These are phyloP conservation scores for Aspergillus diversus DNA, from an alignment of 495 filamentous ascomycete species.

Conservation along the genomic window DNA sequence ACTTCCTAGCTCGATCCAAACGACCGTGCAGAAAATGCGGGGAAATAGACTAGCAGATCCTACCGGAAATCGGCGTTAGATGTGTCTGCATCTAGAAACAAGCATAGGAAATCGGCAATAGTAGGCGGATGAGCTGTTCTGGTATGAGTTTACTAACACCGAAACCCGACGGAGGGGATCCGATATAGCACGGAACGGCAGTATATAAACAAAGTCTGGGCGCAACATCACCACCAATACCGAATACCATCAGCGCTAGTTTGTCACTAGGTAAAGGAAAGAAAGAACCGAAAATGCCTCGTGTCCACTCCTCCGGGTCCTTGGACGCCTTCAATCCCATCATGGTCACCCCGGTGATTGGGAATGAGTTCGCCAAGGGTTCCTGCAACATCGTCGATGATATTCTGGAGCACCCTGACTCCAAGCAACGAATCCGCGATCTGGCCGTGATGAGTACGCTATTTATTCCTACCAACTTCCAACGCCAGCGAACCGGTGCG, in stretches of 20 bases:
- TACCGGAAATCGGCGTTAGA: neutral
- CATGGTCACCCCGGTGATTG: conserved; percentile 45
- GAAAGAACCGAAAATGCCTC: neutral
- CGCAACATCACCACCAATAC: neutral
- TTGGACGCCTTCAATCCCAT: conserved; percentile 17
- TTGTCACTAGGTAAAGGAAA: neutral
- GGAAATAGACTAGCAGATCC: neutral
- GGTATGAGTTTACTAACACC: neutral
- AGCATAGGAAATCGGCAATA: neutral
- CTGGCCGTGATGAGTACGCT: conserved; percentile 53
- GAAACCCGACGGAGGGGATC: neutral
- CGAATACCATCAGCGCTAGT: neutral
- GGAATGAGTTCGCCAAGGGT: conserved; percentile 54
- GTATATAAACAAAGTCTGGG: no score
- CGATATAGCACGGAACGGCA: neutral
- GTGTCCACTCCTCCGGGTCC: conserved; percentile 16
- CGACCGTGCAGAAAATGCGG: neutral
- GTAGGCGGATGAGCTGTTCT: neutral
- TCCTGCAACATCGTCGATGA: conserved; percentile 55
- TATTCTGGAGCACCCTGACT: conserved; percentile 54
- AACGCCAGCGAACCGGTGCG: neutral
- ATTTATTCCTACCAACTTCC: conserved; percentile 20
- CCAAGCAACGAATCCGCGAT: conserved; percentile 60
- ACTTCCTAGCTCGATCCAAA: neutral
- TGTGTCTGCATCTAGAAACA: neutral